Base-by-base conservation (phyloP, 2,329 filamentous ascomycete species). In the Pseudonectria foliicola region DNA sequence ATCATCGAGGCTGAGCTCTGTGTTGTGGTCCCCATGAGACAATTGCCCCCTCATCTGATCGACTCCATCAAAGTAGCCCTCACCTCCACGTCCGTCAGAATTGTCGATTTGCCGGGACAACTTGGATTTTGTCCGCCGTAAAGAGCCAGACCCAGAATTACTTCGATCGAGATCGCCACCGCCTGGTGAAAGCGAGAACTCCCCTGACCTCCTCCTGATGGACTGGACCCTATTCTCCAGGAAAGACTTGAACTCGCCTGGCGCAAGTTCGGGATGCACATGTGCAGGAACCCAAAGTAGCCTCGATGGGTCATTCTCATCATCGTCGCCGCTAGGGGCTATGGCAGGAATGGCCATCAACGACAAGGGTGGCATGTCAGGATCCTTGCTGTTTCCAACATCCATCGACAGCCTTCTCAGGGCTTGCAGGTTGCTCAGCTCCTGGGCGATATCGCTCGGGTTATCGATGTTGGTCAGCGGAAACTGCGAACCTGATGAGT, bases 221-320 rank as follows among this genome's bases (percentile, higher is more conserved):
- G 85, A 82, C 49, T 95, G 85, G 10, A 95, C 86, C 54, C 89
- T 81, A 43, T 89, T 93, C 53, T 98, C 90, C 3, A 98, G 74
- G 49, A 96, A 98, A 1, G 83, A 90, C 61, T 94, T 95, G 70
- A 96, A 98, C 50, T 95, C 92, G 54, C 85, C 88, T 1, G 92
- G 92, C 3, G 92, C 92, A 31, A 98, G 70, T 61, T 98, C 92
- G 1, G 92, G 92, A 52, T 98, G 92, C 18, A 98, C 74, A 39
- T 88, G 79, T 15, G 92, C 92, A 5, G 92, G 92, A 6, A 98
- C 92, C 92, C 92, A 98, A 46, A 96, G 85, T 39, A 96, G 65
- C 43, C 88, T 77, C 3, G 89, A 88, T 7, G 87, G 79, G 56
- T 96, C 90, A 50, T 88, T 83, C 56, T 94, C 88, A 52, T 93